Percentiles rank a stretch among this genome's conserved stretches.
Conservation (phyloP, 495 filamentous ascomycete genomes). For the Talaromyces stipitatus region DNA sequence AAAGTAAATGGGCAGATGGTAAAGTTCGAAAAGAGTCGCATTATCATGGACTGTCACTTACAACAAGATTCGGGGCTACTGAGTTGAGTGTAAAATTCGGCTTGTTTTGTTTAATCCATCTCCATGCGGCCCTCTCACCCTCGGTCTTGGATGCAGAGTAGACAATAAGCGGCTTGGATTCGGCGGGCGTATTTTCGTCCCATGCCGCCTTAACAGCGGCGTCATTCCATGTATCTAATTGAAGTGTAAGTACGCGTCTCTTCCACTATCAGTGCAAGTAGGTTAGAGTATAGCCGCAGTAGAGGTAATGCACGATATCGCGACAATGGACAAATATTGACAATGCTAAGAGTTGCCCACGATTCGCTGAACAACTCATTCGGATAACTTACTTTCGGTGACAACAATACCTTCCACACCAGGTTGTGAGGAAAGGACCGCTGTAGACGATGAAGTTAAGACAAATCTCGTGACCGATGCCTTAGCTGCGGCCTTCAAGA, state of each 20-base stretch:
- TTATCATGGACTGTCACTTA: slow-evolving; percentile 6
- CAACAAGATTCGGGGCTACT: slow-evolving; percentile 36
- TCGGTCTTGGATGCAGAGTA: slow-evolving; percentile 46
- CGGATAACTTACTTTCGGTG: not conserved
- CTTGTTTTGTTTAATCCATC: slow-evolving; percentile 39
- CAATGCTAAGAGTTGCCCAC: too few relatives aligned
- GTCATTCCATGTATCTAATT: slow-evolving; percentile 39
- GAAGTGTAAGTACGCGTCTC: slow-evolving; percentile 16
- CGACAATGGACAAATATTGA: too few relatives aligned
- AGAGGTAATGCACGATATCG: too few relatives aligned
- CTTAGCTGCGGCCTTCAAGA: slow-evolving; percentile 35
- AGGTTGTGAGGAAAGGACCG: slow-evolving; percentile 14
- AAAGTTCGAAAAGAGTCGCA: not conserved
- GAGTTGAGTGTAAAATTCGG: slow-evolving; percentile 40
- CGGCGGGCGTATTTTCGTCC: slow-evolving; percentile 10
- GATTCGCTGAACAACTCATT: too few relatives aligned
- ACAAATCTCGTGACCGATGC: slow-evolving; percentile 41
- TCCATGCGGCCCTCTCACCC: slow-evolving; percentile 46
- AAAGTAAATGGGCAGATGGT: too few relatives aligned
- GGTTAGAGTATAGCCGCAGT: too few relatives aligned
- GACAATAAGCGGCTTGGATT: slow-evolving; percentile 21
- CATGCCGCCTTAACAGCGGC: slow-evolving; percentile 32
- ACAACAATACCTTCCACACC: slow-evolving; percentile 2
- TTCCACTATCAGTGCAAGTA: too few relatives aligned
- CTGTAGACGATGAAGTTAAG: slow-evolving; percentile 42